These are phyloP conservation scores for Coniochaeta sp. DNA, from an alignment of 2,329 filamentous ascomycete genomes.

Conservation along the genomic window DNA sequence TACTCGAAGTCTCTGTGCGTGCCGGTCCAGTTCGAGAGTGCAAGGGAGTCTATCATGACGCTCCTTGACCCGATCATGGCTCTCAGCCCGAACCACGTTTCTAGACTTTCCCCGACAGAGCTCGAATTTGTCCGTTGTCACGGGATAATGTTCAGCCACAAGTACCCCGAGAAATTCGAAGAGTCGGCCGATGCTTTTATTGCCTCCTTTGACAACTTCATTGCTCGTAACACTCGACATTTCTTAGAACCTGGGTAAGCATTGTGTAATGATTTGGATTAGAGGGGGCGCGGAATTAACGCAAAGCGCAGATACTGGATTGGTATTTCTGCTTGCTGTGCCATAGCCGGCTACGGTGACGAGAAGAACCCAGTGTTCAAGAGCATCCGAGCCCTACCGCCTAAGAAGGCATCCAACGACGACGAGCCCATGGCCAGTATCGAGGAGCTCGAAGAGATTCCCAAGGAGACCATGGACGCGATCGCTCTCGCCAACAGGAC, in stretches of 20 bases:
- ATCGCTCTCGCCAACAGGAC: conserved; percentile 33
- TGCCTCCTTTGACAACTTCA: conserved; percentile 46
- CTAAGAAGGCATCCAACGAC: conserved; percentile 8
- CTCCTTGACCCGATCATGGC: conserved; percentile 54
- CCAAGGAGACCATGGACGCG: conserved; percentile 15
- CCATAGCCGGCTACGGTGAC: conserved; percentile 45
- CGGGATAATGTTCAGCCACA: conserved; percentile 54
- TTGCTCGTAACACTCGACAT: conserved; percentile 39
- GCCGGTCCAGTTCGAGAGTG: conserved; percentile 57
- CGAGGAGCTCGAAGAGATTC: conserved; percentile 2
- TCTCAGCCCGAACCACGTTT: conserved; percentile 18
- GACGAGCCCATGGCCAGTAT: conserved; percentile 13
- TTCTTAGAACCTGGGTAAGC: conserved; percentile 41
- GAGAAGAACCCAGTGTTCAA: conserved; percentile 39
- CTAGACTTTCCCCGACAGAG: conserved; percentile 40
- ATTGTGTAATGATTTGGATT: not conserved
- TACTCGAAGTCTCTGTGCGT: conserved; percentile 67
- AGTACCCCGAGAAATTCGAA: conserved; percentile 37
- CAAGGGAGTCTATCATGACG: conserved; percentile 62
- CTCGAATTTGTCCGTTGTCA: conserved; percentile 56
- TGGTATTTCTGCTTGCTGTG: conserved; percentile 46
- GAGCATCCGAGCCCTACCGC: conserved; percentile 19
- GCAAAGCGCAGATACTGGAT: conserved; percentile 37
- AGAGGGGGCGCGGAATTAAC: too few species aligned
- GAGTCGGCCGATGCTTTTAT: conserved; percentile 41